These are phyloP conservation scores for Hortiboletus campestris DNA, from an alignment of 768 basidiomycete genomes.

Conservation along the genomic window DNA sequence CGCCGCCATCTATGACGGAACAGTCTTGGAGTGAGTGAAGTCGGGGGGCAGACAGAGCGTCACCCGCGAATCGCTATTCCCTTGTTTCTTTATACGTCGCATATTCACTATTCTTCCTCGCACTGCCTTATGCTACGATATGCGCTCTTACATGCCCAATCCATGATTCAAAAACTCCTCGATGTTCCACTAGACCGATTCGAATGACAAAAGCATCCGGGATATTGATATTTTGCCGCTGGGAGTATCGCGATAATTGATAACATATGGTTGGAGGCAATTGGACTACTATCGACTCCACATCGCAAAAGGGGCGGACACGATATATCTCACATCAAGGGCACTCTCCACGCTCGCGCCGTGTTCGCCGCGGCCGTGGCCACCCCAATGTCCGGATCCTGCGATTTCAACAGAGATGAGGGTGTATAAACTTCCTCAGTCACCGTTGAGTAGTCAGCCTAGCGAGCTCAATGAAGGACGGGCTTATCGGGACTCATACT, in stretches of 20 bases:
- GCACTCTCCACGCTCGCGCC: too few species aligned
- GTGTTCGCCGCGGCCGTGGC: too few species aligned
- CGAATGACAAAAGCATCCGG: neutral
- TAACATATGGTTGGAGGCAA: too few species aligned
- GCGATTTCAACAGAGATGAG: too few species aligned
- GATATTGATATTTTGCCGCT: too few species aligned
- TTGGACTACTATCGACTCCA: too few species aligned
- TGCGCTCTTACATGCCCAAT: constrained; percentile 24
- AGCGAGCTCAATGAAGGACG: neutral
- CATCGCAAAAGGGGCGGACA: too few species aligned
- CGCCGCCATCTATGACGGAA: constrained; percentile 15
- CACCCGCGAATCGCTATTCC: neutral
- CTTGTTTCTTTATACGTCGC: constrained; percentile 11
- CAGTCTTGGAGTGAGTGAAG: constrained; percentile 10
- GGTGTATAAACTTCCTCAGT: neutral
- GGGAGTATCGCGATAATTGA: too few species aligned
- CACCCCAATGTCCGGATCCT: too few species aligned
- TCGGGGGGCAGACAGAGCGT: constrained; percentile 7
- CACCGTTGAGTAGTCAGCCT: too few species aligned
- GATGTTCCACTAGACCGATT: neutral
- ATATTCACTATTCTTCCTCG: constrained; percentile 3
- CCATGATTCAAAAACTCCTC: constrained; percentile 1
- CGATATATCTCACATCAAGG: too few species aligned
- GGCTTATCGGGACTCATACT: neutral
- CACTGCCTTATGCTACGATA: constrained; percentile 21